These are phyloP conservation scores for Epichloe hybrida DNA, from an alignment of 2,329 filamentous ascomycete species.

Conservation along the genomic window DNA sequence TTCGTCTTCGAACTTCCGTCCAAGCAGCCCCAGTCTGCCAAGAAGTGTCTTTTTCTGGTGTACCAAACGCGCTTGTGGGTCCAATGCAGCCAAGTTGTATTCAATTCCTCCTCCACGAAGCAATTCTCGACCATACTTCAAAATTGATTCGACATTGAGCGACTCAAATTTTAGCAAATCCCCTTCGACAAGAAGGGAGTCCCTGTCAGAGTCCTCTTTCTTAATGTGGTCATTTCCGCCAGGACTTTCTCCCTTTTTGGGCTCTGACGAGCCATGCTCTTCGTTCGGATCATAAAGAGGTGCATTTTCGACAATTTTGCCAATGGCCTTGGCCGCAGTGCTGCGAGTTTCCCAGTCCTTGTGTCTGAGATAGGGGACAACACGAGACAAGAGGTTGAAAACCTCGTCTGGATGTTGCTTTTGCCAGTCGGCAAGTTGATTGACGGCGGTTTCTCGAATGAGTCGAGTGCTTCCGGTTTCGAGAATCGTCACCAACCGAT, in stretches of 20 bases:
- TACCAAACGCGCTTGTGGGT: slow-evolving; percentile 65
- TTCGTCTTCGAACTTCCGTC: slow-evolving; percentile 75
- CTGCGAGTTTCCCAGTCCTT: slow-evolving; percentile 96
- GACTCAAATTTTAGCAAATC: slow-evolving; percentile 58
- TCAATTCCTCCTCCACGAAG: slow-evolving; percentile 79
- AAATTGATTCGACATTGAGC: slow-evolving; percentile 65
- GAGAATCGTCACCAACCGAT: slow-evolving; percentile 77
- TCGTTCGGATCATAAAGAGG: slow-evolving; percentile 78
- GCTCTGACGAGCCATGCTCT: slow-evolving; percentile 41
- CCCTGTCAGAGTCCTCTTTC: slow-evolving; percentile 46
- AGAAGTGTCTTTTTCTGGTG: slow-evolving; percentile 83
- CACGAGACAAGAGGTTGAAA: slow-evolving; percentile 84
- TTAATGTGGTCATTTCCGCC: slow-evolving; percentile 35
- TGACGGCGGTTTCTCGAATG: slow-evolving; percentile 92
- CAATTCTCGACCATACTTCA: slow-evolving; percentile 73
- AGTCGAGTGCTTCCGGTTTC: slow-evolving; percentile 94
- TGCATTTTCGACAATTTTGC: slow-evolving; percentile 84
- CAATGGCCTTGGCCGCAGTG: slow-evolving; percentile 85
- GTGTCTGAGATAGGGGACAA: slow-evolving; percentile 88
- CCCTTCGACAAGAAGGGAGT: slow-evolving; percentile 29
- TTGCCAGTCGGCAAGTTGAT: slow-evolving; percentile 94
- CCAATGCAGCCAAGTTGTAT: slow-evolving; percentile 67
- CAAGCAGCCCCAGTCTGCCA: slow-evolving; percentile 70
- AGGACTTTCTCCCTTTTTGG: slow-evolving; percentile 26
- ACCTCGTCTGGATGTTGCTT: slow-evolving; percentile 96